phyloP scores from a whole-genome alignment of 352 stramenopile genomes.

The Phytophthora megakarya region DNA sequence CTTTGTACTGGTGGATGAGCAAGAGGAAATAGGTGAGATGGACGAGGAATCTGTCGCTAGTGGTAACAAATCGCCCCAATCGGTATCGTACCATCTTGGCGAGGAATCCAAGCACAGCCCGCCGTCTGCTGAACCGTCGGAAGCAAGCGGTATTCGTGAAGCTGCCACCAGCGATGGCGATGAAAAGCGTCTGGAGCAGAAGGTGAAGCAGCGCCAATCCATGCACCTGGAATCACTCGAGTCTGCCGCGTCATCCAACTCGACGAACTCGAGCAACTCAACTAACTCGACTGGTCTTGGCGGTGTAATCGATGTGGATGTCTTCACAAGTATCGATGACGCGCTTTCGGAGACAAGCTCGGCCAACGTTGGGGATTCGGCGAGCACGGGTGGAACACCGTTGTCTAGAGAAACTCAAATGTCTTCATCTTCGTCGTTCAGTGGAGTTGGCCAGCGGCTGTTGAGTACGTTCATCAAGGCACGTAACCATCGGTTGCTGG shows the following conservation, averaged over 20 bases:
- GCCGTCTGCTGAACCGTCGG: constrained; percentile 20
- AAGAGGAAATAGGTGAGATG: constrained; percentile 50
- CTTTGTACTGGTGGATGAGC: constrained; percentile 81
- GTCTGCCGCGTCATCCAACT: constrained; percentile 37
- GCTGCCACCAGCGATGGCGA: constrained; percentile 23
- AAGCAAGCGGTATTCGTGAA: constrained; percentile 23
- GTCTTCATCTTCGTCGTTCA: constrained; percentile 65
- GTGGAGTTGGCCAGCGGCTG: constrained; percentile 64
- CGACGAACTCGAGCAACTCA: constrained; percentile 37
- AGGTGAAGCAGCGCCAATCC: constrained; percentile 34
- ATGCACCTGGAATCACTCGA: constrained; percentile 38
- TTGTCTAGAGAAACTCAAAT: constrained; percentile 35
- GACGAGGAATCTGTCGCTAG: constrained; percentile 34
- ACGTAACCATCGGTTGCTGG: constrained; percentile 64
- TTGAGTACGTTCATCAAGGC: constrained; percentile 77
- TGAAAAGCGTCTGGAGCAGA: constrained; percentile 24
- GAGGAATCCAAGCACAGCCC: constrained; percentile 69
- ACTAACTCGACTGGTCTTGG: constrained; percentile 51
- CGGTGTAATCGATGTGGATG: constrained; percentile 81
- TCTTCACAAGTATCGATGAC: constrained; percentile 79
- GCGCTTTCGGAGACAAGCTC: constrained; percentile 57
- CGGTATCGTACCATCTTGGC: constrained; percentile 67
- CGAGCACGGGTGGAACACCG: constrained; percentile 19
- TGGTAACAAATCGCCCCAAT: constrained; percentile 44
- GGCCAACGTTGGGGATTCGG: constrained; percentile 22